Percentiles rank a stretch among this genome's conserved stretches.
Evolutionary conservation across 805 yeast genomes (phyloP).

Genomic region (Myxozyma geophila): DNA sequence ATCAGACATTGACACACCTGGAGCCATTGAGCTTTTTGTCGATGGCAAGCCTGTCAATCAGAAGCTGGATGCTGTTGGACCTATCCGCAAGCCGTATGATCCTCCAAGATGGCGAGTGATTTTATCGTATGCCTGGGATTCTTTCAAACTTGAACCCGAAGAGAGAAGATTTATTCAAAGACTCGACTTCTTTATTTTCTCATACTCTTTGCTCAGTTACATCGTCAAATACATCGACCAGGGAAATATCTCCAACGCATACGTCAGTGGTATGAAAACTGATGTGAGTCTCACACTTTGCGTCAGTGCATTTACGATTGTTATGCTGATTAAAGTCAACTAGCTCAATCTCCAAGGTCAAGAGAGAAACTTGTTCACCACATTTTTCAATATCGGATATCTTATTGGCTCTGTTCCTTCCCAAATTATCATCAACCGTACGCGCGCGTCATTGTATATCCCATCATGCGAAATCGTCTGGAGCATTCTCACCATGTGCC

Average conservation of each 20-base stretch:
- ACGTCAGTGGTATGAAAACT: slow-evolving; percentile 64
- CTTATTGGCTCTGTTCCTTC: slow-evolving; percentile 67
- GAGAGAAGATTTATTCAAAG: slow-evolving; percentile 56
- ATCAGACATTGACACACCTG: background rate
- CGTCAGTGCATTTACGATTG: background rate
- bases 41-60: background rate
- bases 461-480: slow-evolving; percentile 66
- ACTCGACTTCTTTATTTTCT: slow-evolving; percentile 59
- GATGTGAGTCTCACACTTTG: slow-evolving; percentile 40
- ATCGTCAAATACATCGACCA: slow-evolving; percentile 72
- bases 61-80: background rate
- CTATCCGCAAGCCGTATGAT: slow-evolving; percentile 4
- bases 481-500: slow-evolving; percentile 66
- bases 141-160: slow-evolving; percentile 42
- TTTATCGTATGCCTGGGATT: slow-evolving; percentile 8
- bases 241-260: slow-evolving; percentile 64
- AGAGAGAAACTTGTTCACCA: slow-evolving; percentile 63
- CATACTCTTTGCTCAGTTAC: slow-evolving; percentile 62
- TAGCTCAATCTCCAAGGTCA: slow-evolving; percentile 61
- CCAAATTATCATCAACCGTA: slow-evolving; percentile 59
- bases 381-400: slow-evolving; percentile 62
- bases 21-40: background rate
- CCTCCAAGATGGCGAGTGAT: slow-evolving; percentile 17
- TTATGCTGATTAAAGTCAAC: slow-evolving; percentile 30
- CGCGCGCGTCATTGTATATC: slow-evolving; percentile 58